A percentile compares a stretch with the other conserved stretches of the same genome.
phyloP scores from a whole-genome alignment of 2,329 filamentous ascomycete genomes.

The Ambrosiella xylebori region DNA sequence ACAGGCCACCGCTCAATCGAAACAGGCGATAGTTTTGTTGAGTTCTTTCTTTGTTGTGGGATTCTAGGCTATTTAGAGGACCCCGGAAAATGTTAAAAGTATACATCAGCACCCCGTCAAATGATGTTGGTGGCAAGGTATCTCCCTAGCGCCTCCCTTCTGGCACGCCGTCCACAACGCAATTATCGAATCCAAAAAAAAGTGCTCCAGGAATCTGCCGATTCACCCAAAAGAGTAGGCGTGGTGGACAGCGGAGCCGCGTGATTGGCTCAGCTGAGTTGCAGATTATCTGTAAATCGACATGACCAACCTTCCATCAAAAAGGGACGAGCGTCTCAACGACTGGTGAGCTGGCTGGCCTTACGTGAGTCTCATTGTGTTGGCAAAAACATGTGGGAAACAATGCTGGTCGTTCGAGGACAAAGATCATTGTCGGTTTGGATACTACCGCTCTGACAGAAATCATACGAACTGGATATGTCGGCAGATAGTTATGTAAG shows the following conservation, averaged over 20 bases:
- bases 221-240: slow-evolving; percentile 1
- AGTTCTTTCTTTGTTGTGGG: not conserved
- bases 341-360: not conserved
- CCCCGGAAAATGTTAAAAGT: not conserved
- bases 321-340: not conserved
- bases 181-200: not conserved
- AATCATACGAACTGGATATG: not conserved
- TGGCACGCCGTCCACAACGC: not conserved
- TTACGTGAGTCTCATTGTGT: not conserved
- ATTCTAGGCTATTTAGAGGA: not conserved
- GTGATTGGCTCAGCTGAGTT: slow-evolving; percentile 4
- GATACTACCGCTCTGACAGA: not conserved
- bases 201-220: not conserved
- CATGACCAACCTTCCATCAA: not conserved
- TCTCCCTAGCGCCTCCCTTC: not conserved
- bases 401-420: not conserved
- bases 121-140: not conserved
- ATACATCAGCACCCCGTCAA: not conserved
- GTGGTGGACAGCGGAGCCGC: not conserved
- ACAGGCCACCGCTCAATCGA: not conserved
- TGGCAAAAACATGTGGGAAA: not conserved
- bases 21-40: not conserved
- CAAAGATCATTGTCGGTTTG: not conserved
- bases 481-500: not conserved
- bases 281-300: not conserved